Evolutionary conservation across 73 alveolate species (phyloP).

Genomic region (Paramecium caudatum): DNA sequence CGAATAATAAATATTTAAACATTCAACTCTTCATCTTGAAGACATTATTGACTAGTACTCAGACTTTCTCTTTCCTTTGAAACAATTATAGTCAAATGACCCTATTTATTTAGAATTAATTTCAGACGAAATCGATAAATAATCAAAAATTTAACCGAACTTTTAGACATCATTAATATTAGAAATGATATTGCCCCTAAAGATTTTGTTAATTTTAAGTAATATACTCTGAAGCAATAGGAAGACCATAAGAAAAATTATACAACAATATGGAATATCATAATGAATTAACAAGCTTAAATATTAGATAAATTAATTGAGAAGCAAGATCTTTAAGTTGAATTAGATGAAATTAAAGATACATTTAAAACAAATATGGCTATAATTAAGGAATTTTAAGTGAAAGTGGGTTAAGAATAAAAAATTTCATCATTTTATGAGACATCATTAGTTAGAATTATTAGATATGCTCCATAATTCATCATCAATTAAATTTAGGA

Average conservation of each 20-base stretch:
- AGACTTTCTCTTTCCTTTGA: background rate
- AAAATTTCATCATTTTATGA: background rate
- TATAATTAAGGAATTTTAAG: background rate
- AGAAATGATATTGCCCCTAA: conserved; percentile 27
- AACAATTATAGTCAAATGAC: conserved; percentile 5
- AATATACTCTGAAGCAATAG: background rate
- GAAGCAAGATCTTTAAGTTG: conserved; percentile 23
- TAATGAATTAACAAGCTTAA: background rate
- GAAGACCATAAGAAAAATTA: background rate
- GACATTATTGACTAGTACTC: background rate
- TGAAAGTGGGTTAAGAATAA: background rate
- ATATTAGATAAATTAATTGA: conserved; percentile 7
- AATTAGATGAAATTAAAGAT: conserved; percentile 7
- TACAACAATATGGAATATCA: conserved; percentile 21
- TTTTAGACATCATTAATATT: background rate
- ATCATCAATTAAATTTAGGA: conserved; percentile 8
- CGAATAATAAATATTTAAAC: background rate
- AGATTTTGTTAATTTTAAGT: background rate
- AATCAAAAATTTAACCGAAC: background rate
- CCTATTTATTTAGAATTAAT: background rate
- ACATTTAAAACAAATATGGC: background rate
- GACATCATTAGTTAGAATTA: background rate
- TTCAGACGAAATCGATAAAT: background rate
- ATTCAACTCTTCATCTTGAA: background rate
- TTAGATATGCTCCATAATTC: conserved; percentile 59